These are phyloP conservation scores for Calonectria honghensis DNA, from an alignment of 2,329 filamentous ascomycete genomes.

Conservation along the genomic window DNA sequence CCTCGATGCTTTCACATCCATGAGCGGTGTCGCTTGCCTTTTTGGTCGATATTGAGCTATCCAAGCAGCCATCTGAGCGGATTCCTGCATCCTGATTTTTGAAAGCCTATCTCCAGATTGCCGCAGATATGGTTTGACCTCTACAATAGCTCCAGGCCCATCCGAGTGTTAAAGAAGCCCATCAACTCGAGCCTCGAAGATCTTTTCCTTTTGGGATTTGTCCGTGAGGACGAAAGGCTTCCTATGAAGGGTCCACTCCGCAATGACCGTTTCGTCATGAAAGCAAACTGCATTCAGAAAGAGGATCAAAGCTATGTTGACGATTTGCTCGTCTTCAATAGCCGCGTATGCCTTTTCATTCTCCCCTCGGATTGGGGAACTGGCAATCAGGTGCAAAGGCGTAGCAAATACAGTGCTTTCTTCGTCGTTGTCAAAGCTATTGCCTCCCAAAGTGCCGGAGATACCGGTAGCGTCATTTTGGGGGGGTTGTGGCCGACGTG, in stretches of 20 bases:
- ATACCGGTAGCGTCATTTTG: not conserved
- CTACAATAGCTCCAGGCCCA: not conserved
- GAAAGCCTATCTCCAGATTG: not conserved
- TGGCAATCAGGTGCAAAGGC: not conserved
- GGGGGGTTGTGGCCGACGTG: not conserved
- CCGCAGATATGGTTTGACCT: not conserved
- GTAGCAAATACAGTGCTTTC: not conserved
- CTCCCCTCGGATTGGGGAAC: not conserved
- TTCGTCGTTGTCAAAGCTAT: not conserved
- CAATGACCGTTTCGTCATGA: not conserved
- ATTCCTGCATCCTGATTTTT: not conserved
- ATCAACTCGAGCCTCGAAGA: not conserved
- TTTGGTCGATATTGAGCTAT: not conserved
- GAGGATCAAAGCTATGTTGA: not conserved
- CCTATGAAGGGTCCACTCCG: not conserved
- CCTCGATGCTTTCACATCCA: not conserved
- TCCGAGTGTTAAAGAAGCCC: not conserved
- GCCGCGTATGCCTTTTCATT: not conserved
- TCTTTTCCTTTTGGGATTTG: not conserved
- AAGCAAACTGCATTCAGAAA: not conserved
- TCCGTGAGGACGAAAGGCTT: not conserved
- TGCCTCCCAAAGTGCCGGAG: too few relatives aligned
- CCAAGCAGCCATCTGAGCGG: not conserved
- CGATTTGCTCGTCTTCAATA: not conserved
- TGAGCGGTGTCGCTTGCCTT: not conserved